phyloP scores from a whole-genome alignment of 2,329 filamentous ascomycete genomes.

The Trichophyton schoenleinii region DNA sequence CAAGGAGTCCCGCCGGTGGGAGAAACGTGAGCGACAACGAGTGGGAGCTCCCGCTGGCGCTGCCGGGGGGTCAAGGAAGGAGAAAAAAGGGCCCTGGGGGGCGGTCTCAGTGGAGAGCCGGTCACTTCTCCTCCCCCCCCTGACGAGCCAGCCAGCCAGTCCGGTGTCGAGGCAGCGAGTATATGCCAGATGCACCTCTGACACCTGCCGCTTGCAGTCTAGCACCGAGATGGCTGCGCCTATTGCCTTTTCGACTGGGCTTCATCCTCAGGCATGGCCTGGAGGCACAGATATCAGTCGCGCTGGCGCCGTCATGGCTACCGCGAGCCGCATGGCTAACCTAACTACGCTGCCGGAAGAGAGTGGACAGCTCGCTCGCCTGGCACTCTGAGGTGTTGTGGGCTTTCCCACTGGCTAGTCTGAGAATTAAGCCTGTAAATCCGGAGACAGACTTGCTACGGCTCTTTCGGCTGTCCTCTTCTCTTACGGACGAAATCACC shows the following conservation, averaged over 20 bases:
- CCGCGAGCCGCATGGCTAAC: not conserved
- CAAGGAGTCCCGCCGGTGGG: not conserved
- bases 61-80: not conserved
- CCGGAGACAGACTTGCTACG: not conserved
- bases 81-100: not conserved
- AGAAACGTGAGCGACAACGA: not conserved
- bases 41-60: not conserved
- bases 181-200: not conserved
- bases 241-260: not conserved
- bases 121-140: not conserved
- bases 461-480: not conserved
- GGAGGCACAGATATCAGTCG: not conserved
- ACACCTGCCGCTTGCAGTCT: conserved; percentile 1
- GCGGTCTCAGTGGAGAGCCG: not conserved
- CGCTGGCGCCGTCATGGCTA: not conserved
- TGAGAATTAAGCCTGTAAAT: not conserved
- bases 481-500: not conserved
- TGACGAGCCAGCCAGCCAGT: not conserved
- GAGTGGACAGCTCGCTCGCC: not conserved
- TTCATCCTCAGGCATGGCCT: not conserved
- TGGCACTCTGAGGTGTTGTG: not conserved
- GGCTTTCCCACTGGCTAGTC: too few relatives aligned
- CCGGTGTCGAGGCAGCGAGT: not conserved
- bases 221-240: not conserved
- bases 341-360: not conserved